Base-by-base conservation (phyloP, 441 rosid genomes). In the Iberis amara region DNA sequence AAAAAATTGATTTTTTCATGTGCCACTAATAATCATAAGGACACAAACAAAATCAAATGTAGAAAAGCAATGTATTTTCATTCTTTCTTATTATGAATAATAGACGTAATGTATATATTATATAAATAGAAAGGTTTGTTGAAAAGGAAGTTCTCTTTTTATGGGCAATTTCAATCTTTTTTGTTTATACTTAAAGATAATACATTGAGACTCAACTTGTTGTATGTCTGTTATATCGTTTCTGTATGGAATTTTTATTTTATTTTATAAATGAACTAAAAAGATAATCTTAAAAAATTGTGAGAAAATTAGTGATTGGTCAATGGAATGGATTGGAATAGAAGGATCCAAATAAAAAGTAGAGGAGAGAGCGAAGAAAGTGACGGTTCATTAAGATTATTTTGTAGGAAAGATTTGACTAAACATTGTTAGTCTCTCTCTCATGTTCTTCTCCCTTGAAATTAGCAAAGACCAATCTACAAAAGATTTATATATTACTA, bases 301-400 rank as follows among this genome's bases (percentile, higher is more conserved):
- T 39, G 40, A 64, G 64, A 57, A 57, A 51, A 44, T 57, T 45
- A 46, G 55, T 66, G 70, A 66, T 66, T 53, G 71, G 71, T 66
- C 71, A 66, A 66, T 54, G 66, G 4, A 66, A 66, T 54, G 66
- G 4, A 66, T 52, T 59, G 61, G 66, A 59, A 66, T 53, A 47
- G 61, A 66, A 66, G 70, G 57, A 59, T 59, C 66, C 61, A 66
- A 59, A 59, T 12, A 47, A 59, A 66, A 59, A 66, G 60, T 42
- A 58, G 50, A 64, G 28, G 30, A 28, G n/a, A n/a, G 58, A 65
- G 49, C 59, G 42, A 43, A 39, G 64, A 65, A 59, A 53, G 52
- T 47, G 66, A 59, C 57, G 57, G 37, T 66, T 47, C 66, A 59
- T 59, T n/a, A 46, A 52, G 55, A 52, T 65, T 59, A 52, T 38